phyloP scores from a whole-genome alignment of 768 basidiomycete genomes.

The Collybiopsis confluens region DNA sequence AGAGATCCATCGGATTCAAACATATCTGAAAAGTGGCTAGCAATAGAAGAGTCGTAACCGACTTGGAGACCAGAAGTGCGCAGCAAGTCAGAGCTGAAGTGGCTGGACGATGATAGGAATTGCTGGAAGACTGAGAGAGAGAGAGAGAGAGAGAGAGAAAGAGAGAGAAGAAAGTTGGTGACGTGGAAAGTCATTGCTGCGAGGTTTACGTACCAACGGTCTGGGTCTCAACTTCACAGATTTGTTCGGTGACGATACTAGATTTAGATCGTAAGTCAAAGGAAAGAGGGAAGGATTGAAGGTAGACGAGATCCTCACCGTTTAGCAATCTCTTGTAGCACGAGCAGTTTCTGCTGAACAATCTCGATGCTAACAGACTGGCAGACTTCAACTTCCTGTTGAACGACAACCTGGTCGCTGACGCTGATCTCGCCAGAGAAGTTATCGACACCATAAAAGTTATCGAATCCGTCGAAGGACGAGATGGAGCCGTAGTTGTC shows the following conservation, averaged over 20 bases:
- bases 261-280: not conserved
- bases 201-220: constrained; percentile 16
- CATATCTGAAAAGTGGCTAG: constrained; percentile 12
- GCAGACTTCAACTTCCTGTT: constrained; percentile 17
- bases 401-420: constrained; percentile 16
- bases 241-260: constrained; percentile 23
- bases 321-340: constrained; percentile 24
- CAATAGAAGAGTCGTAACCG: constrained; percentile 17
- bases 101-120: constrained; percentile 5
- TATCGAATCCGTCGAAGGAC: constrained; percentile 11
- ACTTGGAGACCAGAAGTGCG: constrained; percentile 14
- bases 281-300: not conserved
- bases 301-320: constrained; percentile 16
- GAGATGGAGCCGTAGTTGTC: constrained; percentile 14
- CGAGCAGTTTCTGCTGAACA: constrained; percentile 23
- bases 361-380: constrained; percentile 16
- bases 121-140: not conserved
- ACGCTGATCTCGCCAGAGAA: constrained; percentile 13
- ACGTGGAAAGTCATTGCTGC: too few species aligned
- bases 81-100: constrained; percentile 18
- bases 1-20: constrained; percentile 17
- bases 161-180: too few species aligned
- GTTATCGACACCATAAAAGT: constrained; percentile 16
- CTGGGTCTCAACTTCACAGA: constrained; percentile 27
- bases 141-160: too few species aligned